Conservation (phyloP, 2,329 filamentous ascomycete species). For the Ophiostoma montium region DNA sequence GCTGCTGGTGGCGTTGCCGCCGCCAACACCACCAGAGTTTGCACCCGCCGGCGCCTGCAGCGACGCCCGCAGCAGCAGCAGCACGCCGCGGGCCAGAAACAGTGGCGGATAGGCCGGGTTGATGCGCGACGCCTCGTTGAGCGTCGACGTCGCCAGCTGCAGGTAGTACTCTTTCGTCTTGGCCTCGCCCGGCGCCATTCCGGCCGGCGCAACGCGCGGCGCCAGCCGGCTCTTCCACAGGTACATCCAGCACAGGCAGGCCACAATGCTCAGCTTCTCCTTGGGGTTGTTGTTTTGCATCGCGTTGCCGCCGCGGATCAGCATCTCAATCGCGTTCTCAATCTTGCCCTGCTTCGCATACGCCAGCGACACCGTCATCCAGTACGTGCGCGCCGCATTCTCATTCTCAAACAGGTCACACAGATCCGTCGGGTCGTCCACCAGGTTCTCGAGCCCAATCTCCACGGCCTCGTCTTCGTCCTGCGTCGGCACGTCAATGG, state of each 20-base stretch:
- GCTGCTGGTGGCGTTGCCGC: slow-evolving; percentile 23
- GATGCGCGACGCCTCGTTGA: slow-evolving; percentile 91
- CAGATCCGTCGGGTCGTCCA: slow-evolving; percentile 88
- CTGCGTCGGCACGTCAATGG: slow-evolving; percentile 53
- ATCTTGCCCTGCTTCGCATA: slow-evolving; percentile 94
- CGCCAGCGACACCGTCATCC: slow-evolving; percentile 94
- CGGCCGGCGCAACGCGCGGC: slow-evolving; percentile 41
- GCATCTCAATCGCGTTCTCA: slow-evolving; percentile 65
- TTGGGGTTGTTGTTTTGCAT: slow-evolving; percentile 57
- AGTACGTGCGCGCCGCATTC: slow-evolving; percentile 77
- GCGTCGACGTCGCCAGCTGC: slow-evolving; percentile 72
- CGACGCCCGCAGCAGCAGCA: slow-evolving; percentile 78
- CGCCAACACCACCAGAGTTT: too few species aligned
- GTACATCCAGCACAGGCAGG: slow-evolving; percentile 81
- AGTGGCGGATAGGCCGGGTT: slow-evolving; percentile 87
- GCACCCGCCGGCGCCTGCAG: slow-evolving; percentile 64
- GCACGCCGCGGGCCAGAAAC: slow-evolving; percentile 78
- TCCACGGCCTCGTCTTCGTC: slow-evolving; percentile 69
- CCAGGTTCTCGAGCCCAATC: slow-evolving; percentile 78
- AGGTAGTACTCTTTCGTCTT: slow-evolving; percentile 92
- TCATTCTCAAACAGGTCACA: slow-evolving; percentile 94
- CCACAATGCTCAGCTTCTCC: slow-evolving; percentile 74
- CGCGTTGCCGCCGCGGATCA: slow-evolving; percentile 59
- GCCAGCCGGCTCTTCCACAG: slow-evolving; percentile 80
- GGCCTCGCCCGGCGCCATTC: slow-evolving; percentile 50